Evolutionary conservation across 176 grass and related monocot genomes (phyloP).

Genomic region (Avena insularis): DNA sequence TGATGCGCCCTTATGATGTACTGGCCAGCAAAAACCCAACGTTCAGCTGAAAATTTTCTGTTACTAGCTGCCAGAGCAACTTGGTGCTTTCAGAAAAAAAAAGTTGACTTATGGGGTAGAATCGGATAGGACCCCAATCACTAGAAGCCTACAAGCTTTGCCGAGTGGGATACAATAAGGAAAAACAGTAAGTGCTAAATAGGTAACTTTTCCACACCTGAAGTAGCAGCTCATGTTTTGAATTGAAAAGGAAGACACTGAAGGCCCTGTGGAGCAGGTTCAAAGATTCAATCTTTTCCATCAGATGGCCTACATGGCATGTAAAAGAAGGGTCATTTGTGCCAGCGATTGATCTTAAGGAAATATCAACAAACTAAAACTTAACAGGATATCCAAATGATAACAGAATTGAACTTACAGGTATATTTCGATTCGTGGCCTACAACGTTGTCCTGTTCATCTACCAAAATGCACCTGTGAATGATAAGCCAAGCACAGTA

Average conservation of each 20-base stretch:
- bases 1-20: neutral
- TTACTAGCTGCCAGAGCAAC: neutral
- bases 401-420: slow-evolving; percentile 66
- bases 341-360: neutral
- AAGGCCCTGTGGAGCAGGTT: slow-evolving; percentile 96
- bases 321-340: slow-evolving; percentile 26
- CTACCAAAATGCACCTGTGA: slow-evolving; percentile 95
- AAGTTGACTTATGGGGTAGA: neutral
- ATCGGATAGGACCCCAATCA: neutral
- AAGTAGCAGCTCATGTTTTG: slow-evolving; percentile 90
- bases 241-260: slow-evolving; percentile 99
- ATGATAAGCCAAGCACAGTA: slow-evolving; percentile 26
- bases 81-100: neutral
- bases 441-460: slow-evolving; percentile 88
- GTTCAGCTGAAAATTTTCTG: slow-evolving; percentile 4
- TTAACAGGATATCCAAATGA: neutral
- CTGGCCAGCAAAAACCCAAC: neutral
- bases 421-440: slow-evolving; percentile 97
- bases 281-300: slow-evolving; percentile 91
- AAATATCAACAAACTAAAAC: neutral
- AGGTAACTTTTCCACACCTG: slow-evolving; percentile 57
- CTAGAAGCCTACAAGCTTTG: slow-evolving; percentile 25
- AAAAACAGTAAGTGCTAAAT: neutral
- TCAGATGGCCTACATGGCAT: slow-evolving; percentile 77
- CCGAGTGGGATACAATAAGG: neutral